Conservation (phyloP, 768 basidiomycete species). For the Astraeus odoratus region DNA sequence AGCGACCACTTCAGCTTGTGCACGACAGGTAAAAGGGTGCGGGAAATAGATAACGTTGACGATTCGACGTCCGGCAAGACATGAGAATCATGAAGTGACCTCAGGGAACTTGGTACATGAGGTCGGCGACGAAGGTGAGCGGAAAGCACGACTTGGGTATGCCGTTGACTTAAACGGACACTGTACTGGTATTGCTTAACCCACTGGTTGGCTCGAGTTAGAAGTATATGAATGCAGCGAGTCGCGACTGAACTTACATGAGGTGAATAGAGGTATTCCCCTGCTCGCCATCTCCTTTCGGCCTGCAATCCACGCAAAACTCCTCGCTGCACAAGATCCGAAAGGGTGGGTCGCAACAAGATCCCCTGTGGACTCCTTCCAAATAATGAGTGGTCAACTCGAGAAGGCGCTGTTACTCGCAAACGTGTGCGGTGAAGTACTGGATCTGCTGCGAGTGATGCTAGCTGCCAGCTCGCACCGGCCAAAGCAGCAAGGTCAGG, state of each 20-base stretch:
- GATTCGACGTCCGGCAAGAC: slow-evolving; percentile 61
- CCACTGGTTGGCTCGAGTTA: slow-evolving; percentile 37
- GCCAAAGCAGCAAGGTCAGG: slow-evolving; percentile 58
- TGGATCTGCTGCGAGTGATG: slow-evolving; percentile 50
- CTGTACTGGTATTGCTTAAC: slow-evolving; percentile 61
- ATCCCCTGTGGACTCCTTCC: slow-evolving; percentile 48
- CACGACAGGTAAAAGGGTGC: slow-evolving; percentile 55
- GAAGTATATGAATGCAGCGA: not conserved
- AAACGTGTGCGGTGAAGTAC: slow-evolving; percentile 58
- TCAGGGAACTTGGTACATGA: slow-evolving; percentile 31
- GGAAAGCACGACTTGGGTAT: slow-evolving; percentile 46
- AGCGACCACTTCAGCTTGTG: slow-evolving; percentile 67
- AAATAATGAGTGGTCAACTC: slow-evolving; percentile 60
- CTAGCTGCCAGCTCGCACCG: slow-evolving; percentile 40
- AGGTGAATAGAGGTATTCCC: slow-evolving; percentile 57
- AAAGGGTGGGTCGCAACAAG: slow-evolving; percentile 54
- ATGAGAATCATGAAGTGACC: slow-evolving; percentile 40
- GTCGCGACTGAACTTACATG: slow-evolving; percentile 32
- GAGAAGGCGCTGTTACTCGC: slow-evolving; percentile 57
- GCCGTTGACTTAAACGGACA: slow-evolving; percentile 44
- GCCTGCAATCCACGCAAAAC: slow-evolving; percentile 65
- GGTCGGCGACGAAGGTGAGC: slow-evolving; percentile 46
- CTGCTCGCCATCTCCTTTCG: slow-evolving; percentile 59
- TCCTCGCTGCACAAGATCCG: slow-evolving; percentile 61
- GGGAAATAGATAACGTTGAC: slow-evolving; percentile 48